A percentile compares a stretch with the other conserved stretches of the same genome.
Evolutionary conservation across 139 green algal species (phyloP).

Genomic region (Picochlorum sp.): DNA sequence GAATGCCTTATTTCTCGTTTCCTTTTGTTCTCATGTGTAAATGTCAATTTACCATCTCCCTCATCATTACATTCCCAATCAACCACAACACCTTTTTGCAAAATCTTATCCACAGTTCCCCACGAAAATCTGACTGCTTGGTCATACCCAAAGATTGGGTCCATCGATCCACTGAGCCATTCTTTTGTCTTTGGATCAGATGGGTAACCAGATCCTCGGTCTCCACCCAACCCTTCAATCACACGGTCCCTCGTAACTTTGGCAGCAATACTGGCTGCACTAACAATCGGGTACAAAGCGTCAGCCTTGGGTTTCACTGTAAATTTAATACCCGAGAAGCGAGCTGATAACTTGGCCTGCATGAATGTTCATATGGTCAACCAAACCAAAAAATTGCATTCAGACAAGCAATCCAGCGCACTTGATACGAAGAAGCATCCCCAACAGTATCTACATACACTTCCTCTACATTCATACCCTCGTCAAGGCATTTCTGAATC

Average conservation of each 20-base stretch:
- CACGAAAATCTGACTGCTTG: slow-evolving; percentile 50
- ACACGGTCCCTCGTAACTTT: slow-evolving; percentile 58
- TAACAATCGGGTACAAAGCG: slow-evolving; percentile 83
- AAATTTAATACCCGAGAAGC: slow-evolving; percentile 64
- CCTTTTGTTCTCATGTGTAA: neutral
- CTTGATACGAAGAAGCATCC: slow-evolving; percentile 48
- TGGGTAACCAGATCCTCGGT: slow-evolving; percentile 62
- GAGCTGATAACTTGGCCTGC: slow-evolving; percentile 28
- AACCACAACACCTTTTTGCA: slow-evolving; percentile 36
- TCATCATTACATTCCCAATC: slow-evolving; percentile 39
- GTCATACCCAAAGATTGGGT: slow-evolving; percentile 76
- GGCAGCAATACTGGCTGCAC: slow-evolving; percentile 82
- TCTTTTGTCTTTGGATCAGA: slow-evolving; percentile 65
- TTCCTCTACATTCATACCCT: slow-evolving; percentile 57
- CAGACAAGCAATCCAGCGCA: neutral
- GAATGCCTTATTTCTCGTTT: slow-evolving; percentile 24
- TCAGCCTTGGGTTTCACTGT: slow-evolving; percentile 74
- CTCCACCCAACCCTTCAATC: neutral
- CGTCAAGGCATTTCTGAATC: slow-evolving; percentile 51
- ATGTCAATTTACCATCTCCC: neutral
- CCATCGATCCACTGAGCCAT: slow-evolving; percentile 60
- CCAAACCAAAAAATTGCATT: neutral
- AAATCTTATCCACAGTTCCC: slow-evolving; percentile 23
- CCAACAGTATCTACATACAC: slow-evolving; percentile 92
- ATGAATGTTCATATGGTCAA: neutral